Evolutionary conservation across 1,284 basidiomycete genomes (phyloP), one percentile per base, ranked within the genome.

Genomic region (Dichomitus squalens): DNA sequence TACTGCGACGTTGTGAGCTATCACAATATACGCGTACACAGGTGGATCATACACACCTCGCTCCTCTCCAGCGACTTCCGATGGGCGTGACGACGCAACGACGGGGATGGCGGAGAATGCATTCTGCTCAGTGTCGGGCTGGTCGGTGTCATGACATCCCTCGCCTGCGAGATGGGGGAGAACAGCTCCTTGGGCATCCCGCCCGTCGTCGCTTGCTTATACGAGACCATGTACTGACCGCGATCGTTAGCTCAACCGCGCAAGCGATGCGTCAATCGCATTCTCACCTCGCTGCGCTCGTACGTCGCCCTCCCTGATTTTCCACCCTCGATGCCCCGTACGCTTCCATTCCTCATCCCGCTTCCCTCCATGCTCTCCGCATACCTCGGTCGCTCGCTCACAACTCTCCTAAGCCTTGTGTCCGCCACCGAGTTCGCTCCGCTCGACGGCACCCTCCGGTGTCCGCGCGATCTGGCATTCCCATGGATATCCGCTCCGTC

Each of bases 251-350:
- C 33, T 39, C 20, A 18, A 25, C 18, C 18, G 20, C 5, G 35
- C 18, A 31, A 31, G n/a, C 20, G 36, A 21, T 6, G 38, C 7
- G 29, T 9, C 18, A n/a, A n/a, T n/a, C n/a, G n/a, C 9, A 49
- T n/a, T 8, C 66, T 47, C 48, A 71, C 70, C 69, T 72, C 70
- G 53, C 68, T 72, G 12, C 70, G 67, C 54, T 72, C 68, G 51
- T 70, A 72, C 21, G 66, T 58, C 9, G 50, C 53, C 40, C 54
- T 63, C 27, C 36, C 52, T 25, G 52, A n/a, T 55, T 59, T 68
- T 16, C 39, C 54, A 7, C 52, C 53, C 3, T 61, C 58, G 31
- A 54, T 41, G 6, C 52, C 64, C 23, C 52, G 35, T 31, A 51
- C 53, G 31, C 52, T 63, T 4, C 61, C 61, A 44, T 53, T 61